phyloP scores from a whole-genome alignment of 2,329 filamentous ascomycete genomes.

The Zymoseptoria ardabiliae region DNA sequence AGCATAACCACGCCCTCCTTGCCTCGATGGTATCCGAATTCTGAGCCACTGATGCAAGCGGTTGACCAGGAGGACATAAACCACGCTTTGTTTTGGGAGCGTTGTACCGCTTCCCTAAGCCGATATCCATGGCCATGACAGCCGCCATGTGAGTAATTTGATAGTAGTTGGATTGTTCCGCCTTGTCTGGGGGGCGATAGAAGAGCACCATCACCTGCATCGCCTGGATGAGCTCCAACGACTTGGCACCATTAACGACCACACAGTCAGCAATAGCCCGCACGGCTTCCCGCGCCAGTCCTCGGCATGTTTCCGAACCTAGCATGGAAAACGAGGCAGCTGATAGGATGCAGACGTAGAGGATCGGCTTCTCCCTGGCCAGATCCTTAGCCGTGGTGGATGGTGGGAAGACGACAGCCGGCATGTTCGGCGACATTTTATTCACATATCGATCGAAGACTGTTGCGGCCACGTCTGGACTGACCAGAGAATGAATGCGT shows the following conservation, averaged over 20 bases:
- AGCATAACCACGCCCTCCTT: constrained; percentile 52
- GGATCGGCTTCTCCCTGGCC: constrained; percentile 50
- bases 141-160: constrained; percentile 75
- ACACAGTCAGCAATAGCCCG: constrained; percentile 66
- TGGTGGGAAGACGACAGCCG: constrained; percentile 51
- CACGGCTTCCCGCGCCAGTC: constrained; percentile 62
- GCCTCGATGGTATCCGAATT: constrained; percentile 50
- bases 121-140: constrained; percentile 76
- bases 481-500: constrained; percentile 42
- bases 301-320: constrained; percentile 50
- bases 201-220: constrained; percentile 69
- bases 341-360: constrained; percentile 53
- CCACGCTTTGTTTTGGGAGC: constrained; percentile 30
- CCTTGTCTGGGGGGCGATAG: constrained; percentile 77
- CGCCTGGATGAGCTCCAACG: constrained; percentile 73
- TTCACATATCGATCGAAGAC: constrained; percentile 52
- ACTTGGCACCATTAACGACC: constrained; percentile 70
- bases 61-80: constrained; percentile 24
- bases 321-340: constrained; percentile 47
- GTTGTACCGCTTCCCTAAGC: constrained; percentile 55
- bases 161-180: constrained; percentile 85
- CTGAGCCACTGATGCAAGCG: constrained; percentile 22
- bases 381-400: constrained; percentile 48
- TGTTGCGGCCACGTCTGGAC: constrained; percentile 43
- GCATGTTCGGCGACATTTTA: constrained; percentile 49